These are phyloP conservation scores for Kurtzmaniella quercitrusa DNA, from an alignment of 1,139 yeast genomes.

Conservation along the genomic window DNA sequence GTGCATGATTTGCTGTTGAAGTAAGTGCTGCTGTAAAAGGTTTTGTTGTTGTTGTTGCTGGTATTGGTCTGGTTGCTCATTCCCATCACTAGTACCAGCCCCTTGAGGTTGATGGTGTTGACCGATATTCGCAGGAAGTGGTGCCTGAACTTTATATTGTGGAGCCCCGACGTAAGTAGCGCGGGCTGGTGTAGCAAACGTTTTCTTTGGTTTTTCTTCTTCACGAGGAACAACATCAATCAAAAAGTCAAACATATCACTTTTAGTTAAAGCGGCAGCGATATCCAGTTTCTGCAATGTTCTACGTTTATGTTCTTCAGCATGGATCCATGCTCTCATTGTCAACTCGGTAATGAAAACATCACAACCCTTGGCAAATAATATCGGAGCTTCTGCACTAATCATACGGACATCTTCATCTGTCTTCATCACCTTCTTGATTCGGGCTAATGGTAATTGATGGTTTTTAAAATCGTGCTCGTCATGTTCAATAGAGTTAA, in stretches of 20 bases:
- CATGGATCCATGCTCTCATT: slow-evolving; percentile 98
- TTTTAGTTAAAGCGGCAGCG: slow-evolving; percentile 89
- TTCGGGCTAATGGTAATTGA: slow-evolving; percentile 90
- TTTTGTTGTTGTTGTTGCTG: slow-evolving; percentile 10
- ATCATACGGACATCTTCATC: slow-evolving; percentile 98
- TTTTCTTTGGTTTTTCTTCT: slow-evolving; percentile 54
- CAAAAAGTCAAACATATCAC: slow-evolving; percentile 95
- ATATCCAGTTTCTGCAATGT: slow-evolving; percentile 92
- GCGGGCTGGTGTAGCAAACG: slow-evolving; percentile 16
- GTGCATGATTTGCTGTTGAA: slow-evolving; percentile 9
- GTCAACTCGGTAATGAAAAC: slow-evolving; percentile 93
- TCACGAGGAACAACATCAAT: slow-evolving; percentile 94
- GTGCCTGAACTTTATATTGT: background rate
- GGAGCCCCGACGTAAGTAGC: slow-evolving; percentile 9
- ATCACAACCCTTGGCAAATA: slow-evolving; percentile 97
- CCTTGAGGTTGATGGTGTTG: background rate
- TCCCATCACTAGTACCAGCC: background rate
- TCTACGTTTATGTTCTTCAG: slow-evolving; percentile 91
- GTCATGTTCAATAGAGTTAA: slow-evolving; percentile 83
- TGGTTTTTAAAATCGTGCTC: slow-evolving; percentile 92
- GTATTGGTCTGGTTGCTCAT: slow-evolving; percentile 5
- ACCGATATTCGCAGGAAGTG: background rate
- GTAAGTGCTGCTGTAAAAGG: slow-evolving; percentile 8
- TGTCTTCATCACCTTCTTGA: slow-evolving; percentile 95
- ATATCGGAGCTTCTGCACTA: slow-evolving; percentile 94